phyloP scores from a whole-genome alignment of 768 basidiomycete species.

The Mycena filopes region DNA sequence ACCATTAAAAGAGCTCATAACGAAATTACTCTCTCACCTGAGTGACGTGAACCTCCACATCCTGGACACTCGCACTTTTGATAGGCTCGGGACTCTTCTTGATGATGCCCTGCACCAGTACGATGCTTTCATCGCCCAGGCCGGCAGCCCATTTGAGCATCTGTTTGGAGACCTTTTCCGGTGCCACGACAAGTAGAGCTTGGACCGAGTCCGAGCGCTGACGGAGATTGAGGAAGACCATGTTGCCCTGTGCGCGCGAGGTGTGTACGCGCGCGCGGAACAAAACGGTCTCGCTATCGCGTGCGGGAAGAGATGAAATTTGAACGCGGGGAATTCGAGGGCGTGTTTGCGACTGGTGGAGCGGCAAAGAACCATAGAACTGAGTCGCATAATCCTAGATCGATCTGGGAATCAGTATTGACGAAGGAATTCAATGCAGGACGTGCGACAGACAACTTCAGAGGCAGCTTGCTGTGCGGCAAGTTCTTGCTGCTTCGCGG shows the following conservation, averaged over 20 bases:
- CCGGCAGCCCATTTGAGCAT: constrained; percentile 94
- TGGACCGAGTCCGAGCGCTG: constrained; percentile 91
- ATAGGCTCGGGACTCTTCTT: constrained; percentile 84
- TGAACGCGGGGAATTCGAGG: constrained; percentile 67
- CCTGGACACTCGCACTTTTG: constrained; percentile 88
- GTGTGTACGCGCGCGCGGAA: constrained; percentile 93
- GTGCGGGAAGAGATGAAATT: constrained; percentile 71
- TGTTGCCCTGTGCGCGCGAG: constrained; percentile 90
- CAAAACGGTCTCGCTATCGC: constrained; percentile 80
- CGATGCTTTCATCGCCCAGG: constrained; percentile 87
- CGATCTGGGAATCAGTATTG: constrained; percentile 13
- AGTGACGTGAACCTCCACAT: constrained; percentile 86
- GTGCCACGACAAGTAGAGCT: constrained; percentile 77
- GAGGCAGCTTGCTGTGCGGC: constrained; percentile 72
- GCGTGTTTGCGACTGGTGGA: constrained; percentile 92
- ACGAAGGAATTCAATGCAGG: constrained; percentile 13
- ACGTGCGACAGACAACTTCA: constrained; percentile 61
- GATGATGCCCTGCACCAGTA: constrained; percentile 88
- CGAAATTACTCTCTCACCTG: constrained; percentile 65
- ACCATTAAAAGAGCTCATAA: constrained; percentile 11
- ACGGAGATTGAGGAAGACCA: constrained; percentile 93
- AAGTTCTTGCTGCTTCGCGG: constrained; percentile 80
- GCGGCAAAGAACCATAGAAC: constrained; percentile 88
- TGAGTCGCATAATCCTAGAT: constrained; percentile 77
- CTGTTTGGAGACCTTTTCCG: constrained; percentile 89